Percentiles rank a stretch among this genome's conserved stretches.
These are phyloP conservation scores for Arachnomyces sp. DNA, from an alignment of 2,329 filamentous ascomycete genomes.

Conservation along the genomic window DNA sequence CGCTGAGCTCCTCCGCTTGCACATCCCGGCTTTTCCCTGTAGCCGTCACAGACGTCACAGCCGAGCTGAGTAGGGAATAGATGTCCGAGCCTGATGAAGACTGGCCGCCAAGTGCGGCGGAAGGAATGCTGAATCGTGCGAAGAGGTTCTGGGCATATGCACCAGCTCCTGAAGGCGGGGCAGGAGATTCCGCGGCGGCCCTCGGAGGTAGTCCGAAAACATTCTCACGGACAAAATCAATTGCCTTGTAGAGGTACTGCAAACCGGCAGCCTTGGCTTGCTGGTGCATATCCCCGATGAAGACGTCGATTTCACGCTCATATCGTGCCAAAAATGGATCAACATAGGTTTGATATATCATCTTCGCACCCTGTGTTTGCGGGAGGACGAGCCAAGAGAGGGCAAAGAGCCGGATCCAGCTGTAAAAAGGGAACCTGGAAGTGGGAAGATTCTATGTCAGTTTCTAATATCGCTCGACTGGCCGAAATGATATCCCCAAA, in stretches of 20 bases:
- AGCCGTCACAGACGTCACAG: constrained; percentile 56
- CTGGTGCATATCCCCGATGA: constrained; percentile 76
- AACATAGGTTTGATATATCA: constrained; percentile 76
- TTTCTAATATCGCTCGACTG: background rate
- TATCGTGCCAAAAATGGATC: constrained; percentile 84
- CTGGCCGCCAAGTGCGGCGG: constrained; percentile 47
- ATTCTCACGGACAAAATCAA: constrained; percentile 66
- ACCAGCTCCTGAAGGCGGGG: constrained; percentile 27
- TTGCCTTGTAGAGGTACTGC: constrained; percentile 62
- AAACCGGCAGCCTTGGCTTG: constrained; percentile 69
- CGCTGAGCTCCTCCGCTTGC: constrained; percentile 46
- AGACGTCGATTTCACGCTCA: constrained; percentile 79
- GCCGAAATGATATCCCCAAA: background rate
- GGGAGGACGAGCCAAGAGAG: constrained; percentile 94
- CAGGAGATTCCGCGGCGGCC: constrained; percentile 42
- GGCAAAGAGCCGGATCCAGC: constrained; percentile 78
- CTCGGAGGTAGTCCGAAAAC: constrained; percentile 68
- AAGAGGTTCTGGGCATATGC: constrained; percentile 75
- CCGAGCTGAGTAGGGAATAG: constrained; percentile 68
- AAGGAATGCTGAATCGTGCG: constrained; percentile 76
- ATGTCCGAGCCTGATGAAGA: constrained; percentile 55
- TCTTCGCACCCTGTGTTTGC: constrained; percentile 85
- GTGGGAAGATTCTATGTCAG: constrained; percentile 1
- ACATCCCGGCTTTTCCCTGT: constrained; percentile 30
- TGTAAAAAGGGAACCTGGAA: constrained; percentile 78